Conservation (phyloP, 805 yeast species). For the Sugiyamaella lignohabitans region DNA sequence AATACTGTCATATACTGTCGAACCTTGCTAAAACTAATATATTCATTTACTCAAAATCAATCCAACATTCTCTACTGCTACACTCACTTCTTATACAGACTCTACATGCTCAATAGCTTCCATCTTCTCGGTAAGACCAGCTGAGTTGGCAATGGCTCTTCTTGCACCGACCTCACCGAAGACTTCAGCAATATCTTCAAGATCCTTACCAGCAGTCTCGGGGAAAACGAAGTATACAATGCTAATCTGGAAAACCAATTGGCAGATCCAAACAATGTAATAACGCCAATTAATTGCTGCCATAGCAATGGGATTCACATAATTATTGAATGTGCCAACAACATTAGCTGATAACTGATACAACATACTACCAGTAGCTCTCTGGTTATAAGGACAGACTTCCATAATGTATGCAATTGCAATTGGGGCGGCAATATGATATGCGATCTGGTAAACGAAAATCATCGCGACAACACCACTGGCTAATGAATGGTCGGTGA, state of each 20-base stretch:
- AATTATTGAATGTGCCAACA: constrained; percentile 29
- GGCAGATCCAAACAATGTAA: constrained; percentile 33
- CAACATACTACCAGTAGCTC: constrained; percentile 39
- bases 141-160: neutral
- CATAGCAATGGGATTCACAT: constrained; percentile 37
- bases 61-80: too few species aligned
- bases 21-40: too few species aligned
- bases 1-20: too few species aligned
- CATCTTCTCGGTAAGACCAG: neutral
- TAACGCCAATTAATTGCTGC: constrained; percentile 39
- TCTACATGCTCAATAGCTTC: neutral
- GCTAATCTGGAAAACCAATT: constrained; percentile 28
- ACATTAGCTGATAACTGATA: constrained; percentile 20
- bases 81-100: neutral
- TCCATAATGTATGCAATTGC: constrained; percentile 21
- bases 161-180: constrained; percentile 31
- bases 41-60: too few species aligned
- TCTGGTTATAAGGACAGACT: constrained; percentile 26
- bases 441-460: constrained; percentile 11
- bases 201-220: constrained; percentile 38
- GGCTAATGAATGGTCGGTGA: constrained; percentile 7
- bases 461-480: constrained; percentile 17
- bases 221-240: constrained; percentile 34
- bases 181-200: constrained; percentile 40
- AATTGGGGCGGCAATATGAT: constrained; percentile 15